These are phyloP conservation scores for Fomitopsis serialis DNA, from an alignment of 768 basidiomycete species.

Conservation along the genomic window DNA sequence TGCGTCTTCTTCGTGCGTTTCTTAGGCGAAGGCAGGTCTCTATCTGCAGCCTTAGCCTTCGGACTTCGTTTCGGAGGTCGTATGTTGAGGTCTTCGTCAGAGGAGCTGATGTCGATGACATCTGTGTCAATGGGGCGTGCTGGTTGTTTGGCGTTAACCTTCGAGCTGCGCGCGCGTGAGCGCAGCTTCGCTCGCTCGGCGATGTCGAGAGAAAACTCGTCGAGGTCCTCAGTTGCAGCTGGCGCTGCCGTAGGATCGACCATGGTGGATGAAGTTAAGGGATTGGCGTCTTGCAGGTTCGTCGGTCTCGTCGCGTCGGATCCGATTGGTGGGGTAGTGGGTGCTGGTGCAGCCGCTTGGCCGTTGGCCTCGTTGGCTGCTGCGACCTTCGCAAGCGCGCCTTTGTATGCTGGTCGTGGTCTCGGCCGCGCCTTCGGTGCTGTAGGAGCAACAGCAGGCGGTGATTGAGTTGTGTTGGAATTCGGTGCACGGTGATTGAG, in stretches of 20 bases:
- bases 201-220: conserved; percentile 11
- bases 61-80: background rate
- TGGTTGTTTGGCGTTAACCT: conserved; percentile 1
- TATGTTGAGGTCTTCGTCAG: conserved; percentile 17
- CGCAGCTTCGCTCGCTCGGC: conserved; percentile 29
- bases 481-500: background rate
- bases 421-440: background rate
- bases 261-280: no score
- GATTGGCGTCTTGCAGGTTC: background rate
- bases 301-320: background rate
- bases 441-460: background rate
- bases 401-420: conserved; percentile 11
- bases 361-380: no score
- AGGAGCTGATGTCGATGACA: conserved; percentile 22
- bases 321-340: background rate
- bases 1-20: conserved; percentile 11
- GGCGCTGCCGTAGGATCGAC: background rate
- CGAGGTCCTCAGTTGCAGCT: background rate
- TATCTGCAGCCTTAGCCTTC: background rate
- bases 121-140: conserved; percentile 5
- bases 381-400: background rate
- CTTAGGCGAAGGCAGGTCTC: background rate
- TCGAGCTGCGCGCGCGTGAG: conserved; percentile 17
- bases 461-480: background rate
- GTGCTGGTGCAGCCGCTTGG: background rate